Evolutionary conservation across 139 green algal species (phyloP).

Genomic region (Chlamydomonas urium): DNA sequence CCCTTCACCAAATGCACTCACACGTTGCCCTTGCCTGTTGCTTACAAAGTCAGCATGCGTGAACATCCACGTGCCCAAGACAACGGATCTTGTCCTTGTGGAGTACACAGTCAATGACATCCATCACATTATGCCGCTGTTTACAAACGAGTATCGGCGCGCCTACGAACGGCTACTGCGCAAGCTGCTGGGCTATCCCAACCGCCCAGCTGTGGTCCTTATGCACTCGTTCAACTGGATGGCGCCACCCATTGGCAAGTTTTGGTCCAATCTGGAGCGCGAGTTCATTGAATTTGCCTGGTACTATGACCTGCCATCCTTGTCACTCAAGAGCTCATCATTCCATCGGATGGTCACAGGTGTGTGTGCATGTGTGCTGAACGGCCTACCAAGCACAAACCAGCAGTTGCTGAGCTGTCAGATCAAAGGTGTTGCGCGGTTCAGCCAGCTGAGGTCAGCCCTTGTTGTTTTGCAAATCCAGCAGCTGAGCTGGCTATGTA

Average conservation of each 20-base stretch:
- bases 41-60: constrained; percentile 26
- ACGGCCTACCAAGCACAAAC: no score
- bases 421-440: no score
- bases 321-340: constrained; percentile 7
- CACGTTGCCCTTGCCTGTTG: no score
- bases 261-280: constrained; percentile 29
- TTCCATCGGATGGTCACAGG: neutral
- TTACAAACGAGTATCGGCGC: neutral
- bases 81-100: constrained; percentile 38
- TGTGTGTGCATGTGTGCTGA: no score
- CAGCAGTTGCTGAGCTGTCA: no score
- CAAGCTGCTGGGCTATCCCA: constrained; percentile 17
- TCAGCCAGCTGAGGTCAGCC: no score
- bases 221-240: constrained; percentile 15
- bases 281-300: constrained; percentile 32
- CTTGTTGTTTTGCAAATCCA: no score
- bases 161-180: constrained; percentile 29
- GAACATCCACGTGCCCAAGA: constrained; percentile 26
- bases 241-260: constrained; percentile 11
- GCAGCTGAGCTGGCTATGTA: no score
- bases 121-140: constrained; percentile 9
- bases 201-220: constrained; percentile 21
- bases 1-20: no score
- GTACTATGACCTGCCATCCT: constrained; percentile 35
- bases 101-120: constrained; percentile 34